Evolutionary conservation across 768 basidiomycete genomes (phyloP), one percentile per base, ranked within the genome.

Genomic region (Sporobolomyces roseus): DNA sequence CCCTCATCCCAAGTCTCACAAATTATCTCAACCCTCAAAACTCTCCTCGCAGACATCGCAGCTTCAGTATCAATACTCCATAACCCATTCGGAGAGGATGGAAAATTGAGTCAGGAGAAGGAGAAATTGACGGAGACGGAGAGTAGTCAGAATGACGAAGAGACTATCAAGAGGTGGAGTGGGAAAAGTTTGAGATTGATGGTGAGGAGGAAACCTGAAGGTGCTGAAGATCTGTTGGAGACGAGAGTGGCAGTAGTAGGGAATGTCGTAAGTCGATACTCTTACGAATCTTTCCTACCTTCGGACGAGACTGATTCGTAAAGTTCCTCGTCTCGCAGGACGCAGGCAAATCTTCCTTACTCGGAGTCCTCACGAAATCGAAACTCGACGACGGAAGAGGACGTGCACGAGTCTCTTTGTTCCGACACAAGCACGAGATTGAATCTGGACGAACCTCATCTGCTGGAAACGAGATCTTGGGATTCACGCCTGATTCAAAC

Each of bases 361-460:
- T 72, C 10, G 71, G 71, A 36, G 96, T 98, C 12, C 81, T 99
- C 16, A 98, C 94, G n/a, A 83, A 93, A 78, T 94, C 93, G 83
- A 81, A 73, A 74, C 71, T 78, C 35, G 76, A 74, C 56, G 76
- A 74, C 38, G 71, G 71, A 14, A 63, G 75, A 49, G 78, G 65
- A 1, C 43, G 71, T 50, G 79, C 81, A 1, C 88, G 94, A 60
- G 88, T 97, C 7, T 86, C 87, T 5, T 81, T 99, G 12, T 98
- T 98, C 79, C 83, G 94, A 62, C 96, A 99, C 78, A 96, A 97
- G 78, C 96, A 99, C 76, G 96, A 99, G 79, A 82, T 97, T 61
- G 96, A 98, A 80, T 92, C 89, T 25, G 94, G 94, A 9, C 82
- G 96, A 58, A 99, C 96, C 1, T 70, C 68, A 0, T 91, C 89